These are phyloP conservation scores for Botryotinia calthae DNA, from an alignment of 2,329 filamentous ascomycete species.

Conservation along the genomic window DNA sequence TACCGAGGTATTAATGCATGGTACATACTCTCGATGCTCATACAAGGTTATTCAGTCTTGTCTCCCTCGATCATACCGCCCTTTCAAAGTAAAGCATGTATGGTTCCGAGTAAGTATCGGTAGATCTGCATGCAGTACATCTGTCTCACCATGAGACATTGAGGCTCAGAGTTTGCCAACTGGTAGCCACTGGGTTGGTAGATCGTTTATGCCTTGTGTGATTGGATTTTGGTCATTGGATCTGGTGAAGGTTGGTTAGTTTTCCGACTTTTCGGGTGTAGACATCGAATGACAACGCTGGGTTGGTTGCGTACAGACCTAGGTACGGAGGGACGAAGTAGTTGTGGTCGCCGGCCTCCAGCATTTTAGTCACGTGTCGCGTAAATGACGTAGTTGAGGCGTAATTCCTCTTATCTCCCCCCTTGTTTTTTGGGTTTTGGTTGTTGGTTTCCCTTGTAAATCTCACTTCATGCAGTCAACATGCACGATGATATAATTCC, in stretches of 20 bases:
- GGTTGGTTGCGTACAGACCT: background rate
- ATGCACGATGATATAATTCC: conserved; percentile 9
- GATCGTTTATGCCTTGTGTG: background rate
- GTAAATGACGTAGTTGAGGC: conserved; percentile 9
- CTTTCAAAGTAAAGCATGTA: background rate
- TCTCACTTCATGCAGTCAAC: background rate
- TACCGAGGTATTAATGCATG: background rate
- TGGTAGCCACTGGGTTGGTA: background rate
- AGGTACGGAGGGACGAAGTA: background rate
- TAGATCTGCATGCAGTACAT: background rate
- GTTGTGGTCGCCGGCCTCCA: background rate
- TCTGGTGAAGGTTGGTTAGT: background rate
- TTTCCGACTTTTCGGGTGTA: background rate
- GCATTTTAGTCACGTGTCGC: background rate
- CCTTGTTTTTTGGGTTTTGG: background rate
- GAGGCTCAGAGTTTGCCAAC: background rate
- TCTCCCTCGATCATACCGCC: conserved; percentile 2
- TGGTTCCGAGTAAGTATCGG: background rate
- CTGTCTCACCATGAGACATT: background rate
- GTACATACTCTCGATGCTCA: background rate
- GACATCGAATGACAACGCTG: background rate
- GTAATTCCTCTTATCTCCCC: background rate
- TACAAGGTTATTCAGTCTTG: background rate
- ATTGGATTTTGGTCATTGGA: background rate
- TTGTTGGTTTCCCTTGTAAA: background rate